Conservation (phyloP, 768 basidiomycete genomes). For the Boletus rubroflammeus region DNA sequence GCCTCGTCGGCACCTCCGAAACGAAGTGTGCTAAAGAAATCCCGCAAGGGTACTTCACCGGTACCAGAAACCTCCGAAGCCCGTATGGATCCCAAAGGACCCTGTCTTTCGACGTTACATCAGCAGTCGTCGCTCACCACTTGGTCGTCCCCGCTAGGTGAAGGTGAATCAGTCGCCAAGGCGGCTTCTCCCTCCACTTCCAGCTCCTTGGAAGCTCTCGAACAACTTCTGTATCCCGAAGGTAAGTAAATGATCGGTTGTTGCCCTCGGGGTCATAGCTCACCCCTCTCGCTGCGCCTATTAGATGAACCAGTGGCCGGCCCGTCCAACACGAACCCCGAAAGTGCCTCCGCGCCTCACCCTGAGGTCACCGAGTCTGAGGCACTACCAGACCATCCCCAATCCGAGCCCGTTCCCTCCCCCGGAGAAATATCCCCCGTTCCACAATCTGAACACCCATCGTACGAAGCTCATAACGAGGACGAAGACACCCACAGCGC, state of each 20-base stretch:
- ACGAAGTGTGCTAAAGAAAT: background rate
- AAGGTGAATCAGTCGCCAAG: conserved; percentile 2
- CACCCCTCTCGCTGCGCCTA: background rate
- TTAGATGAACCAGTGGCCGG: conserved; percentile 9
- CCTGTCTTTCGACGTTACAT: background rate
- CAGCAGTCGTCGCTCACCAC: background rate
- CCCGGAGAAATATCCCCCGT: background rate
- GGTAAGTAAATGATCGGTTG: background rate
- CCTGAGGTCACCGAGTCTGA: background rate
- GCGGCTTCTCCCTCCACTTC: background rate
- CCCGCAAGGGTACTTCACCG: background rate
- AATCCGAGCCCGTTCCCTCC: background rate
- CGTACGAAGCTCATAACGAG: background rate
- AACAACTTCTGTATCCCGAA: conserved; percentile 9
- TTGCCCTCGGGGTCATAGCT: background rate
- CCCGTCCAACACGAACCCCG: background rate
- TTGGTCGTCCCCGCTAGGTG: background rate
- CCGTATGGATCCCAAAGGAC: conserved; percentile 3
- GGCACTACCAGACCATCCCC: background rate
- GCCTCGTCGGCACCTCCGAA: conserved; percentile 3
- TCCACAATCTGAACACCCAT: background rate
- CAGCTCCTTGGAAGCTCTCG: conserved; percentile 6
- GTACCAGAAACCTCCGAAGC: background rate
- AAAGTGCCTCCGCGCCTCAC: background rate
- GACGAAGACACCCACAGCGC: background rate